These are phyloP conservation scores for Tinospora cordifolia DNA, from an alignment of 164 flowering plant genomes.

Conservation along the genomic window DNA sequence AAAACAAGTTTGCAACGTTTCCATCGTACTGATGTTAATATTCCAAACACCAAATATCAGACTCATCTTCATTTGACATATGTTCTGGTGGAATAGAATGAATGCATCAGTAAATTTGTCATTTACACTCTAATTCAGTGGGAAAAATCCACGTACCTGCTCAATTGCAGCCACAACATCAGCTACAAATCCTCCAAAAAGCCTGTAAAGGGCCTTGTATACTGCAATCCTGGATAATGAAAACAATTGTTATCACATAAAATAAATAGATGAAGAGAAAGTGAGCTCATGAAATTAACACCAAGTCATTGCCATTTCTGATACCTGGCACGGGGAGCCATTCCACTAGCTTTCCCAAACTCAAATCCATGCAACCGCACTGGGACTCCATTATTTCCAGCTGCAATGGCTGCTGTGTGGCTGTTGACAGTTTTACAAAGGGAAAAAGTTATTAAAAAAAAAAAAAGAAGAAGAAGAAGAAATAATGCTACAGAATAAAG, in stretches of 20 bases:
- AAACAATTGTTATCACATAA: neutral
- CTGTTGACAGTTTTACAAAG: slow-evolving; percentile 29
- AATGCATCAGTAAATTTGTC: neutral
- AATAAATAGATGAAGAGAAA: neutral
- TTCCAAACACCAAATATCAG: neutral
- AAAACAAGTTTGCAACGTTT: neutral
- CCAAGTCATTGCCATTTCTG: neutral
- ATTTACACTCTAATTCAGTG: neutral
- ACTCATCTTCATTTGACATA: neutral
- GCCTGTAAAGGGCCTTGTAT: slow-evolving; percentile 92
- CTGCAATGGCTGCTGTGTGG: slow-evolving; percentile 98
- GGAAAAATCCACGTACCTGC: slow-evolving; percentile 43
- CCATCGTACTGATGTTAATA: neutral
- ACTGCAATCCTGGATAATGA: slow-evolving; percentile 71
- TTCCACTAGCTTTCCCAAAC: slow-evolving; percentile 97
- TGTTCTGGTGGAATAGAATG: neutral
- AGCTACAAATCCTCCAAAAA: slow-evolving; percentile 94
- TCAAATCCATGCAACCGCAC: slow-evolving; percentile 85
- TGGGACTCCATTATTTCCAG: slow-evolving; percentile 95
- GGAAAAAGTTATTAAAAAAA: neutral
- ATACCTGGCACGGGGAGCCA: slow-evolving; percentile 99
- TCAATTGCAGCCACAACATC: slow-evolving; percentile 99
- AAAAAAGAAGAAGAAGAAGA: too few species aligned
- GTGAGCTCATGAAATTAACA: neutral
- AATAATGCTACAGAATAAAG: too few species aligned